Percentiles rank a stretch among this genome's conserved stretches.
Conservation (phyloP, 768 basidiomycete species). For the Candolleomyces aberdarensis region DNA sequence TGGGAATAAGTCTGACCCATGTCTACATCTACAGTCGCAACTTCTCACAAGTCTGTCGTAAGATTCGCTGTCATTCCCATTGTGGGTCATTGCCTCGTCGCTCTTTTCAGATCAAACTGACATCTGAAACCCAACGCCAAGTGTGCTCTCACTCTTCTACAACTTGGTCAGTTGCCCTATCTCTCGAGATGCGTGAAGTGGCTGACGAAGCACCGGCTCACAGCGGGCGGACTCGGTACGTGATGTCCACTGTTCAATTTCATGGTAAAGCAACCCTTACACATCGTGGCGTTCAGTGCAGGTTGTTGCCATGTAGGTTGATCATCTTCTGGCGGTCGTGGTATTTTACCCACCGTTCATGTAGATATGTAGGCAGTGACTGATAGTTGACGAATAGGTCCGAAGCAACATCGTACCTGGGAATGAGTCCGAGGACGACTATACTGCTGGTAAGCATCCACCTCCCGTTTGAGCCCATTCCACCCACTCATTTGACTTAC, state of each 20-base stretch:
- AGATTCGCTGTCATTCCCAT: background rate
- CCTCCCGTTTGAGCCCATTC: no score
- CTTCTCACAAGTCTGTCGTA: background rate
- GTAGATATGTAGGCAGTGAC: background rate
- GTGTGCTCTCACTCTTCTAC: background rate
- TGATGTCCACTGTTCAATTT: background rate
- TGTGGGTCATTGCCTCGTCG: background rate
- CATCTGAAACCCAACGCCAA: background rate
- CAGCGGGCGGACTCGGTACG: background rate
- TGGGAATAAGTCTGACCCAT: no score
- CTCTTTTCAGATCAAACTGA: background rate
- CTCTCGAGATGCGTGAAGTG: background rate
- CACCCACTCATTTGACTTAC: background rate
- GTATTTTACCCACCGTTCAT: background rate
- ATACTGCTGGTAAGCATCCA: background rate
- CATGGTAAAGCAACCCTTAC: background rate
- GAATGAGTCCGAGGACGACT: background rate
- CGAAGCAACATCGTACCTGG: background rate
- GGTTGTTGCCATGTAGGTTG: background rate
- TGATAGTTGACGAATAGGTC: background rate
- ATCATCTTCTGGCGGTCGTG: background rate
- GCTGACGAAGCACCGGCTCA: background rate
- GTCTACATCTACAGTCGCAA: background rate
- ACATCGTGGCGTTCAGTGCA: background rate
- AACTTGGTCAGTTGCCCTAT: background rate